Percentiles rank a stretch among this genome's conserved stretches.
These are phyloP conservation scores for Melanopsichium pennsylvanicum DNA, from an alignment of 1,284 basidiomycete species.

Conservation along the genomic window DNA sequence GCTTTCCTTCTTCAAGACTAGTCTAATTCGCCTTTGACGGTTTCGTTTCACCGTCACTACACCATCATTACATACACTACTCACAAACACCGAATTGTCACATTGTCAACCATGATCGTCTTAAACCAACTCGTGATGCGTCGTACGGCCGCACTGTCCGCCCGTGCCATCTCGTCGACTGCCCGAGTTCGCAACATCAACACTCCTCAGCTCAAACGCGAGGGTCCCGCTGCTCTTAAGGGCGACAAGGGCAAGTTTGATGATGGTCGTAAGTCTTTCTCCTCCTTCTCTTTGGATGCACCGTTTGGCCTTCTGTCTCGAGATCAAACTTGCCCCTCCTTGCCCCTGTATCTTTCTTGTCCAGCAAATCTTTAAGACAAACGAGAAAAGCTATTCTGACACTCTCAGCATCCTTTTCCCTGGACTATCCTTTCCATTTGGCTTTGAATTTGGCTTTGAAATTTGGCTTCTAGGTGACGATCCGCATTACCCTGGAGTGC, in stretches of 20 bases:
- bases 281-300: too few species aligned
- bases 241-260: slow-evolving; percentile 37
- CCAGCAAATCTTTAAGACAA: too few species aligned
- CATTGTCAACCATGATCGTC: slow-evolving; percentile 3
- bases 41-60: too few species aligned
- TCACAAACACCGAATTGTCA: not conserved
- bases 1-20: too few species aligned
- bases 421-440: too few species aligned
- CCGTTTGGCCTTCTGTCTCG: too few species aligned
- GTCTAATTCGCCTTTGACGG: too few species aligned
- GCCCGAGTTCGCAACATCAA: slow-evolving; percentile 5
- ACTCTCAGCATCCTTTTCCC: too few species aligned
- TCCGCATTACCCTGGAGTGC: slow-evolving; percentile 35
- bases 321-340: too few species aligned
- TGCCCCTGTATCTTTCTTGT: too few species aligned
- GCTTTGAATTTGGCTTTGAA: too few species aligned
- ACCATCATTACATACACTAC: not conserved
- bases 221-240: slow-evolving; percentile 34
- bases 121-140: slow-evolving; percentile 14
- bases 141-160: slow-evolving; percentile 7
- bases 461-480: slow-evolving; percentile 21
- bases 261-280: slow-evolving; percentile 25
- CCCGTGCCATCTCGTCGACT: slow-evolving; percentile 14
- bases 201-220: slow-evolving; percentile 27
- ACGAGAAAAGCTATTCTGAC: too few species aligned